Conservation (phyloP, 192 early-diverging fungal species). For the Diversispora eburnea region DNA sequence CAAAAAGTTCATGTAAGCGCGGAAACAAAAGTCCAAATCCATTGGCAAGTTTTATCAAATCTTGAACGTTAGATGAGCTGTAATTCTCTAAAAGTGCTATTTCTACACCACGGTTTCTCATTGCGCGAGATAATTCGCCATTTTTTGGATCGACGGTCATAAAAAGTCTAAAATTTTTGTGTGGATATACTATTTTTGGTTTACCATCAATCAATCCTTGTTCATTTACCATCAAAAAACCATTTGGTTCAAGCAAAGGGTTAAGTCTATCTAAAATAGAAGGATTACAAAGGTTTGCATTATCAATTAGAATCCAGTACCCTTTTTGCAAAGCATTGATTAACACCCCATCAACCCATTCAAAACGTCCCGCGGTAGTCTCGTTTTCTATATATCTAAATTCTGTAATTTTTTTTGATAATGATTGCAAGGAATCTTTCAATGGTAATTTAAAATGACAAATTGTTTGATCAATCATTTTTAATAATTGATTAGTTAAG, state of each 20-base stretch:
- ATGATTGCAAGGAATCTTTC: neutral
- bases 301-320: constrained; percentile 92
- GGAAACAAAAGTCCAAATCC: constrained; percentile 43
- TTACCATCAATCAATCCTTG: constrained; percentile 79
- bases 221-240: constrained; percentile 86
- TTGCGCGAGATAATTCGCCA: constrained; percentile 93
- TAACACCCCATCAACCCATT: constrained; percentile 96
- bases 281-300: constrained; percentile 92
- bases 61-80: constrained; percentile 46
- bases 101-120: constrained; percentile 98
- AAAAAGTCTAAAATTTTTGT: constrained; percentile 90
- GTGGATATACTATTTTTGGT: constrained; percentile 73
- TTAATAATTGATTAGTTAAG: neutral
- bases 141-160: constrained; percentile 91
- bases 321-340: constrained; percentile 87
- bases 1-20: constrained; percentile 37
- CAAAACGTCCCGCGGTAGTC: constrained; percentile 77
- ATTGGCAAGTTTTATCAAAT: constrained; percentile 49
- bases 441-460: constrained; percentile 24
- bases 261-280: constrained; percentile 95
- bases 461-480: constrained; percentile 6
- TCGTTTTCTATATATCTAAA: constrained; percentile 45
- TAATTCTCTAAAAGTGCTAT: constrained; percentile 62
- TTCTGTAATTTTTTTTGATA: constrained; percentile 33
- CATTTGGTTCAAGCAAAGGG: constrained; percentile 85